phyloP scores from a whole-genome alignment of 192 early-diverging fungal species.

The Coemansia sp. region DNA sequence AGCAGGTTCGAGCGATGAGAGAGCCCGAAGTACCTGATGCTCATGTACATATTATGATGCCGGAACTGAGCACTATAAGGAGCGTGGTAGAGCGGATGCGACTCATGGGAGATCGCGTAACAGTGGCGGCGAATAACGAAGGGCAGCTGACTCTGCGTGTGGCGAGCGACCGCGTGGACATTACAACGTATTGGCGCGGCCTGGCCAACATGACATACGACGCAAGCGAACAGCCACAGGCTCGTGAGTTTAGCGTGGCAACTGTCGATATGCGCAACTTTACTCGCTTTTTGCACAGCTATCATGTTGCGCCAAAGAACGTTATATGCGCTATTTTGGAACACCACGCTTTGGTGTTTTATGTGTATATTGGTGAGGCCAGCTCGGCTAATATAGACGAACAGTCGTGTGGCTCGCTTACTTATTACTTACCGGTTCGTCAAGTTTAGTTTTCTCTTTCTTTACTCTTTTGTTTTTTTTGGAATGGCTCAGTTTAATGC shows the following conservation, averaged over 20 bases:
- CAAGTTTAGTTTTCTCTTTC: constrained; percentile 15
- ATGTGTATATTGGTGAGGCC: constrained; percentile 48
- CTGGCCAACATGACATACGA: constrained; percentile 62
- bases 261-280: constrained; percentile 71
- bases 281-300: constrained; percentile 71
- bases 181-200: constrained; percentile 59
- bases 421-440: constrained; percentile 47
- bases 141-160: constrained; percentile 64
- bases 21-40: constrained; percentile 60
- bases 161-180: constrained; percentile 58
- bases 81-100: constrained; percentile 68
- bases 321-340: constrained; percentile 67
- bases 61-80: constrained; percentile 62
- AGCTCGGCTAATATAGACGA: constrained; percentile 24
- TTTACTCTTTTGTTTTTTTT: constrained; percentile 8
- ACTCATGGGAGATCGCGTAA: constrained; percentile 57
- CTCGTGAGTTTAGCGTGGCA: constrained; percentile 60
- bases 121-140: constrained; percentile 66
- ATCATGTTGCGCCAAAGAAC: constrained; percentile 71
- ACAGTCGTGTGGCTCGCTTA: constrained; percentile 46
- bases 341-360: constrained; percentile 48
- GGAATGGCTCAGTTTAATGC: constrained; percentile 36
- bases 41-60: constrained; percentile 76
- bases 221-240: constrained; percentile 20
- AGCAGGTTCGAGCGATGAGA: constrained; percentile 56